Evolutionary conservation across 2,329 filamentous ascomycete genomes (phyloP).

Genomic region (Pseudogymnoascus sp.): DNA sequence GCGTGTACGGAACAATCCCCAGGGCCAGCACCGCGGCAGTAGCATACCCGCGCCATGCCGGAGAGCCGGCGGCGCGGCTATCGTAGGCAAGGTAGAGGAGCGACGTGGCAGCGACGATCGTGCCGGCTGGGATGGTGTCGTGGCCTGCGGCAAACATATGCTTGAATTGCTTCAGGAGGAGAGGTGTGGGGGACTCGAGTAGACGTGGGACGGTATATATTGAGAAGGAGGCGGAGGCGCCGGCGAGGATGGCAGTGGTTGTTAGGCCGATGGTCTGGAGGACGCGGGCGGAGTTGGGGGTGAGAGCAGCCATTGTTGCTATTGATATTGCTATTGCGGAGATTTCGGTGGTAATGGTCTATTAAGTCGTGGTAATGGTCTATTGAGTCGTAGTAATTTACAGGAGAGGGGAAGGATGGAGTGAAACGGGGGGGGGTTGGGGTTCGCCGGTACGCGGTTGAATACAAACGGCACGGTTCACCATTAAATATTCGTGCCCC

Average conservation of each 20-base stretch:
- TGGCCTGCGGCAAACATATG: constrained; percentile 34
- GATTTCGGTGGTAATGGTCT: not conserved
- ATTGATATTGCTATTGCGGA: not conserved
- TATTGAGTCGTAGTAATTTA: not conserved
- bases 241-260: constrained; percentile 37
- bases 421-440: not conserved
- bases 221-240: constrained; percentile 33
- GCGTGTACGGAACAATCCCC: constrained; percentile 44
- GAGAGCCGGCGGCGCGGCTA: constrained; percentile 20
- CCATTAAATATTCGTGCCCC: too few species aligned
- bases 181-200: constrained; percentile 44
- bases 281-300: constrained; percentile 30
- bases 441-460: too few species aligned
- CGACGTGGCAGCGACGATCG: constrained; percentile 33
- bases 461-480: too few species aligned
- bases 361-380: not conserved
- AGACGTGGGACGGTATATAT: constrained; percentile 41
- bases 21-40: constrained; percentile 38
- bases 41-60: constrained; percentile 31
- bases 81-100: constrained; percentile 39
- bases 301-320: not conserved
- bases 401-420: not conserved
- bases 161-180: constrained; percentile 49
- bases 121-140: constrained; percentile 31
- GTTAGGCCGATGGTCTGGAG: constrained; percentile 45